These are phyloP conservation scores for Globisporangium parvum DNA, from an alignment of 352 stramenopile species.

Conservation along the genomic window DNA sequence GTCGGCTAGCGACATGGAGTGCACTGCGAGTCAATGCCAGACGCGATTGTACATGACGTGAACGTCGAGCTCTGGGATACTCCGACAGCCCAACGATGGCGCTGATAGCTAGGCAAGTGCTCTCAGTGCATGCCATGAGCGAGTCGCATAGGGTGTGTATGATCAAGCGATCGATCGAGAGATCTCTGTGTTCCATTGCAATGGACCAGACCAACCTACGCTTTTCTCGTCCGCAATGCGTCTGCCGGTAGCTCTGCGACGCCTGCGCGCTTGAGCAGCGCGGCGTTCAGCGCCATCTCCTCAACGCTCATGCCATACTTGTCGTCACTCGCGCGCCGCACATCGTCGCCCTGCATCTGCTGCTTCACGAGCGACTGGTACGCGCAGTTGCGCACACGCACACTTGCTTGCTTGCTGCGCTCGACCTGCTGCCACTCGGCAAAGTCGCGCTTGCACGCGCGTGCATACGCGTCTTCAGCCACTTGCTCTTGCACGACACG, in stretches of 20 bases:
- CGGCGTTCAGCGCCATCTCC: conserved; percentile 52
- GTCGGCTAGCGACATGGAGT: too few relatives aligned
- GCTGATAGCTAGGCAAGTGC: too few relatives aligned
- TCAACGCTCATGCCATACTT: conserved; percentile 61
- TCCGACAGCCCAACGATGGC: too few relatives aligned
- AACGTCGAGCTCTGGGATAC: too few relatives aligned
- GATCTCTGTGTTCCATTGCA: neutral
- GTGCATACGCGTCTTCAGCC: conserved; percentile 38
- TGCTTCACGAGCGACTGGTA: conserved; percentile 38
- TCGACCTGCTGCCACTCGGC: conserved; percentile 37
- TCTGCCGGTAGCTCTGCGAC: conserved; percentile 11
- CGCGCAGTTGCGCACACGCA: conserved; percentile 29
- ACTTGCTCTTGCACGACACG: conserved; percentile 18
- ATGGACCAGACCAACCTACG: neutral
- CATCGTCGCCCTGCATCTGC: conserved; percentile 38
- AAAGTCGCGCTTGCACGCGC: conserved; percentile 39
- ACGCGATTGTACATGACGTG: too few relatives aligned
- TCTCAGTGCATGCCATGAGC: too few relatives aligned
- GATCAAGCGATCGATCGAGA: neutral
- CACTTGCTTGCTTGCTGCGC: conserved; percentile 18
- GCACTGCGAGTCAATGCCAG: too few relatives aligned
- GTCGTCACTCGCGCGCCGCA: conserved; percentile 37
- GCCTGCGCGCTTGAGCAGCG: conserved; percentile 34
- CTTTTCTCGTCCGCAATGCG: conserved; percentile 1
- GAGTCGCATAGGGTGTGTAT: neutral